phyloP scores from a whole-genome alignment of 164 flowering plant species.

The Chloranthus sessilifolius region DNA sequence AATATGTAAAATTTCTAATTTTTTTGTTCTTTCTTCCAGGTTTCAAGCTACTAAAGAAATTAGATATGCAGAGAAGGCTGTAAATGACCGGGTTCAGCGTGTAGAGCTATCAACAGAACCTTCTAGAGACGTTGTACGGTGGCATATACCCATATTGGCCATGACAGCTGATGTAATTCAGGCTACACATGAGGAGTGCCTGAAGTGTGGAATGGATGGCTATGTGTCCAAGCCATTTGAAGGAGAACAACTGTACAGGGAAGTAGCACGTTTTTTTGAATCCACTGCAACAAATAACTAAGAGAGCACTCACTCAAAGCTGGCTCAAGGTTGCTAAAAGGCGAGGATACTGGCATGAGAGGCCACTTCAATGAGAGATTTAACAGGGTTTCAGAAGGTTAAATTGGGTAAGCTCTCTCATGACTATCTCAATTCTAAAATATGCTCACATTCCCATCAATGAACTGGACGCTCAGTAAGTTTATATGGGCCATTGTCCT shows the following conservation, averaged over 20 bases:
- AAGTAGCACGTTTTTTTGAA: constrained; percentile 70
- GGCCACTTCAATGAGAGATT: constrained; percentile 12
- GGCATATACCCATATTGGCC: constrained; percentile 93
- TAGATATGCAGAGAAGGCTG: constrained; percentile 48
- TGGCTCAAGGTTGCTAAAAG: neutral
- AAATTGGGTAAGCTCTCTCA: too few relatives aligned
- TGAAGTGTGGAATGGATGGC: constrained; percentile 87
- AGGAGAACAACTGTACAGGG: constrained; percentile 75
- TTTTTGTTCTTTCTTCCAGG: constrained; percentile 24
- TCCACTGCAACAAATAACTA: constrained; percentile 17
- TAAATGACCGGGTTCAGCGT: constrained; percentile 35
- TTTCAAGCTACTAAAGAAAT: constrained; percentile 88
- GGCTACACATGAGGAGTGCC: constrained; percentile 79
- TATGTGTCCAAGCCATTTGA: constrained; percentile 97
- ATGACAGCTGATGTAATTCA: constrained; percentile 99
- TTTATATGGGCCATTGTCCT: too few relatives aligned
- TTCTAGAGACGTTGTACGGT: constrained; percentile 30
- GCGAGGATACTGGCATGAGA: constrained; percentile 16
- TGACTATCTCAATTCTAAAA: too few relatives aligned
- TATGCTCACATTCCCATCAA: too few relatives aligned
- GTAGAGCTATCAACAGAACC: constrained; percentile 43
- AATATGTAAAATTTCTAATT: neutral
- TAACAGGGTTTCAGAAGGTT: constrained; percentile 4
- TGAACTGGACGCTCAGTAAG: too few relatives aligned
- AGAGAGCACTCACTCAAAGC: constrained; percentile 15